Evolutionary conservation across 2,329 filamentous ascomycete genomes (phyloP).

Genomic region (Rhinocladiella mackenziei): DNA sequence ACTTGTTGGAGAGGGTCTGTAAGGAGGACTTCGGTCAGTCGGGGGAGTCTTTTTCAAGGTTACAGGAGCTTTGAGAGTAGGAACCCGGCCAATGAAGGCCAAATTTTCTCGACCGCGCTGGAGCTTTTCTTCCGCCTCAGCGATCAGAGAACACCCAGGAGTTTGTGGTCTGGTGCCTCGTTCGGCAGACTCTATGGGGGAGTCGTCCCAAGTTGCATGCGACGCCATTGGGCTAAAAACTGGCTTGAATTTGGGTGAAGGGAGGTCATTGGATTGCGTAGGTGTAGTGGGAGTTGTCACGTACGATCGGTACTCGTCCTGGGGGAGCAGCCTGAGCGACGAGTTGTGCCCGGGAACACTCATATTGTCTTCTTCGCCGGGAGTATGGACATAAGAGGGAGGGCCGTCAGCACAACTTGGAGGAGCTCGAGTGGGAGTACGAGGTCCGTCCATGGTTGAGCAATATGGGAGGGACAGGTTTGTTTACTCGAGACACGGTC

Average conservation of each 20-base stretch:
- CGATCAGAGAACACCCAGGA: conserved; percentile 25
- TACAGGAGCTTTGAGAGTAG: conserved; percentile 29
- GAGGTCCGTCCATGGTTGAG: conserved; percentile 24
- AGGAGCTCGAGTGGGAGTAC: conserved; percentile 30
- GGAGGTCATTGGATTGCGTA: conserved; percentile 14
- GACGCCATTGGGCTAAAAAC: conserved; percentile 17
- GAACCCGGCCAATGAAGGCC: conserved; percentile 21
- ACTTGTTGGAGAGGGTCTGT: conserved; percentile 24
- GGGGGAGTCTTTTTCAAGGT: conserved; percentile 26
- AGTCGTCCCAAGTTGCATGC: conserved; percentile 24
- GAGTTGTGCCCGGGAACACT: conserved; percentile 36
- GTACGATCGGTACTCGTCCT: conserved; percentile 41
- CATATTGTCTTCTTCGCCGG: conserved; percentile 34
- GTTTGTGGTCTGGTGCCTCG: conserved; percentile 20
- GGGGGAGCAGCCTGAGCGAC: conserved; percentile 46
- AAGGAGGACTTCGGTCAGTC: conserved; percentile 30
- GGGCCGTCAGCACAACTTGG: conserved; percentile 42
- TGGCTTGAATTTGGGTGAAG: conserved; percentile 26
- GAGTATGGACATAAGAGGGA: conserved; percentile 36
- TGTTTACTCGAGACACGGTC: conserved; percentile 17
- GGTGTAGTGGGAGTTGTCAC: conserved; percentile 30
- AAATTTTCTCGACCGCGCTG: conserved; percentile 17
- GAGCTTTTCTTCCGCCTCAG: conserved; percentile 22
- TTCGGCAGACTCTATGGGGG: conserved; percentile 8
- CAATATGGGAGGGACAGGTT: conserved; percentile 5